Conservation (phyloP, 2,329 filamentous ascomycete genomes). For the Leptosphaerulina australis region DNA sequence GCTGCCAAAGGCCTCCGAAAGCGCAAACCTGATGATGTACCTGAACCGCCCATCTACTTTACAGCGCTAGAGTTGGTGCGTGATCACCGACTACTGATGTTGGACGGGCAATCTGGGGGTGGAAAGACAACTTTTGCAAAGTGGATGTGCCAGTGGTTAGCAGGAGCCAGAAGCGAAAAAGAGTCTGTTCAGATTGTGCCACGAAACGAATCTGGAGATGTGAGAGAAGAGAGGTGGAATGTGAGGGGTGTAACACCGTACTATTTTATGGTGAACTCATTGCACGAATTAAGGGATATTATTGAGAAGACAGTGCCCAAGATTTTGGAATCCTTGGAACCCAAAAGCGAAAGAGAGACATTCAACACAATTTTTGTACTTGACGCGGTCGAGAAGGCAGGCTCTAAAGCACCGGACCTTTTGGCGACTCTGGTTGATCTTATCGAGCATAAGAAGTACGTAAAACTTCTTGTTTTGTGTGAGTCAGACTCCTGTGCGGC, state of each 20-base stretch:
- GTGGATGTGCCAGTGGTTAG: neutral
- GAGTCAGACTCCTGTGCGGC: neutral
- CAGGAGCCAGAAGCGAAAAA: too few relatives aligned
- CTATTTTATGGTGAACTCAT: neutral
- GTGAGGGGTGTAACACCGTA: neutral
- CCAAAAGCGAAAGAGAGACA: neutral
- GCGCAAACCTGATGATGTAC: neutral
- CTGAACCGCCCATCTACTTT: neutral
- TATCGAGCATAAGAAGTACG: neutral
- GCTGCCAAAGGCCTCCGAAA: neutral
- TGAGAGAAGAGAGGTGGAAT: slow-evolving; percentile 1
- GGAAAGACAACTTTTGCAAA: neutral
- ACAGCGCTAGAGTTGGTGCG: neutral
- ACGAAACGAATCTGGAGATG: neutral
- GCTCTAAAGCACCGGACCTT: neutral
- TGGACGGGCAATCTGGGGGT: neutral
- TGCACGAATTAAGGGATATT: neutral
- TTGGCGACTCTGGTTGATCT: neutral
- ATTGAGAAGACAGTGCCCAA: neutral
- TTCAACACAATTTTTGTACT: neutral
- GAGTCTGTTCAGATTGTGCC: neutral
- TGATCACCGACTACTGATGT: neutral
- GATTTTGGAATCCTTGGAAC: neutral
- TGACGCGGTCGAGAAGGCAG: neutral
- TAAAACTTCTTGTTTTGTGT: neutral